Percentiles rank a stretch among this genome's conserved stretches.
phyloP scores from a whole-genome alignment of 805 yeast species.

The Lachancea cidri region DNA sequence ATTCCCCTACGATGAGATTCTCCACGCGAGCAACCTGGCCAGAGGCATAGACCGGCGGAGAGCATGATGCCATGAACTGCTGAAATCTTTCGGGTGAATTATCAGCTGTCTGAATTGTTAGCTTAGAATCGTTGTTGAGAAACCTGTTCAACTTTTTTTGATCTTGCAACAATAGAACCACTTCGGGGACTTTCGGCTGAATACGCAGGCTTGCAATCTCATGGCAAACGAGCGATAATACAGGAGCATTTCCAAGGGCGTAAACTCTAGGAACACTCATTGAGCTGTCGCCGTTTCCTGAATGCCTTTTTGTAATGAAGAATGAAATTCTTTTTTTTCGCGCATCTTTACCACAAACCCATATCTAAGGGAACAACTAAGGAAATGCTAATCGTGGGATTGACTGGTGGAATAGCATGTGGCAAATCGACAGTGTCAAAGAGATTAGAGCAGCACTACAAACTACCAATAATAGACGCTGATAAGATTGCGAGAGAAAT shows the following conservation, averaged over 20 bases:
- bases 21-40: slow-evolving; percentile 35
- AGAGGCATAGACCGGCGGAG: slow-evolving; percentile 29
- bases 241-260: slow-evolving; percentile 41
- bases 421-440: slow-evolving; percentile 90
- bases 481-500: slow-evolving; percentile 83
- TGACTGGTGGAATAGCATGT: slow-evolving; percentile 98
- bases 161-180: slow-evolving; percentile 40
- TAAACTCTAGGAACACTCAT: slow-evolving; percentile 35
- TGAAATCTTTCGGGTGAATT: slow-evolving; percentile 4
- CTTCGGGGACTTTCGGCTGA: slow-evolving; percentile 36
- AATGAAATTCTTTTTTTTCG: background rate
- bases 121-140: slow-evolving; percentile 36
- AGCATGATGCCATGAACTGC: slow-evolving; percentile 31
- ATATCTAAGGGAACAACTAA: background rate
- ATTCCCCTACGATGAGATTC: slow-evolving; percentile 56
- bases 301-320: background rate
- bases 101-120: slow-evolving; percentile 28
- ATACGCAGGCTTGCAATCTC: slow-evolving; percentile 39
- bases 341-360: background rate
- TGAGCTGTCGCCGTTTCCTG: background rate
- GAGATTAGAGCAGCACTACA: slow-evolving; percentile 45
- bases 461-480: slow-evolving; percentile 73
- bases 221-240: slow-evolving; percentile 38
- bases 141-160: slow-evolving; percentile 40
- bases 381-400: slow-evolving; percentile 81